Percentiles rank a stretch among this genome's conserved stretches.
Conservation (phyloP, 192 early-diverging fungal species). For the Coemansia reversa region DNA sequence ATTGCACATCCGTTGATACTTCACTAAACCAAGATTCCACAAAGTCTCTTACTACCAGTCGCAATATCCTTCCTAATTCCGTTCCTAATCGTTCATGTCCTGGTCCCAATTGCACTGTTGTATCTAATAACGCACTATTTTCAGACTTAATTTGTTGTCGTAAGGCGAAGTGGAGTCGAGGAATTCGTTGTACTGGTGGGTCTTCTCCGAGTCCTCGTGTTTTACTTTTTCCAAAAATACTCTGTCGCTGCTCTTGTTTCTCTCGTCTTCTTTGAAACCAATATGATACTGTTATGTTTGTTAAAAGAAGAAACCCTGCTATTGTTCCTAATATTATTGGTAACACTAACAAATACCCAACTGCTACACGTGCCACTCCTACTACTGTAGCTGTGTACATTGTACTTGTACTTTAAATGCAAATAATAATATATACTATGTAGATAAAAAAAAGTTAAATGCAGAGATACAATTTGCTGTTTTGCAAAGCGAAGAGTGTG, state of each 20-base stretch:
- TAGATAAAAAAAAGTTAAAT: too few species aligned
- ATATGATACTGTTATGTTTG: conserved; percentile 45
- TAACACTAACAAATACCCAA: conserved; percentile 28
- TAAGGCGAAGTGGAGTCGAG: conserved; percentile 29
- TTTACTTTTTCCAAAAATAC: neutral
- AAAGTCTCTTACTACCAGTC: conserved; percentile 52
- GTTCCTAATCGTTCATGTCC: conserved; percentile 3
- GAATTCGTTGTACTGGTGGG: conserved; percentile 33
- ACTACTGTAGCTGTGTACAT: conserved; percentile 4
- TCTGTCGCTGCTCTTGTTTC: neutral
- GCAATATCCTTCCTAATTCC: conserved; percentile 11
- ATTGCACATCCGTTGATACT: conserved; percentile 43
- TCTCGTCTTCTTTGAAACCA: conserved; percentile 41
- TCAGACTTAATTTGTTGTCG: conserved; percentile 12
- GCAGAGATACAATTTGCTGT: too few species aligned
- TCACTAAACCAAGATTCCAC: conserved; percentile 52
- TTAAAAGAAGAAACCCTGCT: conserved; percentile 22
- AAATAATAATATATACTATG: too few species aligned
- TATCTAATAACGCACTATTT: conserved; percentile 5
- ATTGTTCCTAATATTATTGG: conserved; percentile 22
- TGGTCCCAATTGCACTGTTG: neutral
- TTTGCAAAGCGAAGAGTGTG: too few species aligned
- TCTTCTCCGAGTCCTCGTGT: conserved; percentile 5
- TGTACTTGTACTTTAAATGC: too few species aligned
- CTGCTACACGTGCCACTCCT: conserved; percentile 8